A percentile compares a stretch with the other conserved stretches of the same genome.
These are phyloP conservation scores for Diaporthe aspalathi DNA, from an alignment of 2,329 filamentous ascomycete genomes.

Conservation along the genomic window DNA sequence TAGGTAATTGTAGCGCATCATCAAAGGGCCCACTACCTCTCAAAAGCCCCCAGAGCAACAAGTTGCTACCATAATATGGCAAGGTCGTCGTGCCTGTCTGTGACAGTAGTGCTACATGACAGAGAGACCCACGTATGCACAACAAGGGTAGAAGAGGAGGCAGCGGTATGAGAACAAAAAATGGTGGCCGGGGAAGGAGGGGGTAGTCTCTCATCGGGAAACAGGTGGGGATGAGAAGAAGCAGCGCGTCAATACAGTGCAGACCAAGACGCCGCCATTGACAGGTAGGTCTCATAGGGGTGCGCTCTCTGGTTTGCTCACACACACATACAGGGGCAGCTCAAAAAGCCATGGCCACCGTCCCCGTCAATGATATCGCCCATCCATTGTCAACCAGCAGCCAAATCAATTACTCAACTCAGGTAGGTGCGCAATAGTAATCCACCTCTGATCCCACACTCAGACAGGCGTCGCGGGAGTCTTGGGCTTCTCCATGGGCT, in stretches of 20 bases:
- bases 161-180: background rate
- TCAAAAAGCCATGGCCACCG: background rate
- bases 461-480: conserved; percentile 47
- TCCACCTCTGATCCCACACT: background rate
- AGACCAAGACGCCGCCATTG: background rate
- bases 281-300: background rate
- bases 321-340: background rate
- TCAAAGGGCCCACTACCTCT: background rate
- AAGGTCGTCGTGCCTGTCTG: background rate
- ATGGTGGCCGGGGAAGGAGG: background rate
- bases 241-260: background rate
- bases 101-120: conserved; percentile 1
- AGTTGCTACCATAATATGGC: background rate
- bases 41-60: background rate
- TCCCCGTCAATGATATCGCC: background rate
- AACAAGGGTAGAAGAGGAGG: background rate
- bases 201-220: background rate
- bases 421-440: background rate
- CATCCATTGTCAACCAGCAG: background rate
- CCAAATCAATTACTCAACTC: conserved; percentile 8
- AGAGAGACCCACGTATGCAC: background rate
- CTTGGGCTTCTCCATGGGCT: conserved; percentile 52
- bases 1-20: background rate
- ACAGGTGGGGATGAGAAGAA: background rate
- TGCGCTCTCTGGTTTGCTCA: background rate